These are phyloP conservation scores for Plasmodium gonderi DNA, from an alignment of 169 alveolate genomes.

Conservation along the genomic window DNA sequence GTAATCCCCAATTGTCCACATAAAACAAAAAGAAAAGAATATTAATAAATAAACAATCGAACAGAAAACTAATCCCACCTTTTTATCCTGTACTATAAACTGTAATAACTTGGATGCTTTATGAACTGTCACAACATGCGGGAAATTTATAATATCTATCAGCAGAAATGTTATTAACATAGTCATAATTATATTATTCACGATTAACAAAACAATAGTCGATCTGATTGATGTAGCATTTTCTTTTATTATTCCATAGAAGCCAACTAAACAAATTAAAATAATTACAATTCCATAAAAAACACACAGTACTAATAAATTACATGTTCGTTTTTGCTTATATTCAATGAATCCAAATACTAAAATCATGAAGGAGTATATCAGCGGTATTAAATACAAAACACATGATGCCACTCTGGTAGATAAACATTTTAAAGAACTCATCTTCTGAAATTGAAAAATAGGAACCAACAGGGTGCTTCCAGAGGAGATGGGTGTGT, in stretches of 20 bases:
- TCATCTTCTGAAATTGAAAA: conserved; percentile 61
- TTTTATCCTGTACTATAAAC: conserved; percentile 47
- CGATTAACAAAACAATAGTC: conserved; percentile 59
- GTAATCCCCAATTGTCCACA: conserved; percentile 75
- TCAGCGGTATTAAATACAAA: conserved; percentile 41
- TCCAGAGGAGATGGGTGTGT: too few relatives aligned
- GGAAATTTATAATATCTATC: conserved; percentile 52
- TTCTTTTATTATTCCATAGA: conserved; percentile 51
- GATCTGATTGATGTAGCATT: conserved; percentile 67
- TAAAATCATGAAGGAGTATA: conserved; percentile 40
- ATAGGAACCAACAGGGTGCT: neutral
- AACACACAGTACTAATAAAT: conserved; percentile 15
- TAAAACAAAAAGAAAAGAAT: conserved; percentile 71
- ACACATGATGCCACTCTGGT: conserved; percentile 68
- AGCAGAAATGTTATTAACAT: conserved; percentile 65
- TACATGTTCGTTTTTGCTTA: conserved; percentile 24
- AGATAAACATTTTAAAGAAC: conserved; percentile 49
- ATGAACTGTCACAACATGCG: conserved; percentile 66
- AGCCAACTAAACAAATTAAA: conserved; percentile 60
- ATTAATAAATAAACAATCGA: conserved; percentile 35
- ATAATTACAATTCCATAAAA: conserved; percentile 56
- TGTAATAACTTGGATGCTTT: conserved; percentile 63
- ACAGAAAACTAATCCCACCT: conserved; percentile 49
- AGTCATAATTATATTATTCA: conserved; percentile 71
- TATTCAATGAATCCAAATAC: conserved; percentile 56